Evolutionary conservation across 495 filamentous ascomycete genomes (phyloP).

Genomic region (Lasiosphaeris hirsuta): DNA sequence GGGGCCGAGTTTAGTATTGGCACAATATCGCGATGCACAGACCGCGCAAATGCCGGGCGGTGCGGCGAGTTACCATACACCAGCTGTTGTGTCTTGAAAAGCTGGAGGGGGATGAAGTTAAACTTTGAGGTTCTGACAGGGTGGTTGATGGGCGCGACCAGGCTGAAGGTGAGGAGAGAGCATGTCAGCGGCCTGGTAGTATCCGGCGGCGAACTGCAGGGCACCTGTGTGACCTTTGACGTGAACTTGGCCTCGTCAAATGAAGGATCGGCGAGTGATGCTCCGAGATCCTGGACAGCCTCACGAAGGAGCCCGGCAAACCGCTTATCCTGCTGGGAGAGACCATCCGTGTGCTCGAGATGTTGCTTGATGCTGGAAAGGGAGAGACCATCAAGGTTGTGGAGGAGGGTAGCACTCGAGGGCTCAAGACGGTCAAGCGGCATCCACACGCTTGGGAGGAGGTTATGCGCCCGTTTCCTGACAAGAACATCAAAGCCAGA

Average conservation of each 20-base stretch:
- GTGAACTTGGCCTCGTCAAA: constrained; percentile 44
- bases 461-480: constrained; percentile 57
- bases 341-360: constrained; percentile 38
- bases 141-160: constrained; percentile 45
- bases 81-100: constrained; percentile 50
- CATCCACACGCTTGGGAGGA: constrained; percentile 64
- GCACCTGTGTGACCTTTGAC: constrained; percentile 36
- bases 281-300: constrained; percentile 37
- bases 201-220: constrained; percentile 29
- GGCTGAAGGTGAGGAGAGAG: constrained; percentile 39
- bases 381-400: constrained; percentile 55
- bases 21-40: constrained; percentile 44
- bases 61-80: constrained; percentile 42
- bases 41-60: constrained; percentile 40
- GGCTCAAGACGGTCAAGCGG: constrained; percentile 53
- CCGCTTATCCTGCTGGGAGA: constrained; percentile 12
- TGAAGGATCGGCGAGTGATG: constrained; percentile 36
- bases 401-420: constrained; percentile 57
- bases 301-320: constrained; percentile 38
- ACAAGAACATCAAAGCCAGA: constrained; percentile 75
- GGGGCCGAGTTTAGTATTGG: constrained; percentile 34
- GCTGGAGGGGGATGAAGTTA: constrained; percentile 45
- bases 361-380: constrained; percentile 49
- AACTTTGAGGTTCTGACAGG: constrained; percentile 31
- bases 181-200: constrained; percentile 28